Conservation (phyloP, 1,284 basidiomycete species). For the Rhodotorula sp. region DNA sequence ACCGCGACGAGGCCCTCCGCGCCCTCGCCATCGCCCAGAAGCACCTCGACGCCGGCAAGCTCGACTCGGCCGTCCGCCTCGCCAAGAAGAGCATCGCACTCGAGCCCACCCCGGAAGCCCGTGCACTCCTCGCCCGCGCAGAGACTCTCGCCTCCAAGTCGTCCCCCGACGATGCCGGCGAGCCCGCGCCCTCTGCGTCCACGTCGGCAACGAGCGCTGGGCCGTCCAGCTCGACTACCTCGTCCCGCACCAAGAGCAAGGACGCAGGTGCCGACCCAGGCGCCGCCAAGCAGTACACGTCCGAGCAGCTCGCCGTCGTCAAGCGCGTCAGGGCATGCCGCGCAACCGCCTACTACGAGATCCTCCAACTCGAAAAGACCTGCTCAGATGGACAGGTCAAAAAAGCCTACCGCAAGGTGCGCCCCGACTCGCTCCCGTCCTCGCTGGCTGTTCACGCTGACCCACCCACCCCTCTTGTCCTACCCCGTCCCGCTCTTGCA, state of each 20-base stretch:
- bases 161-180: neutral
- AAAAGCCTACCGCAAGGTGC: slow-evolving; percentile 94
- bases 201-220: slow-evolving; percentile 7
- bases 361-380: slow-evolving; percentile 77
- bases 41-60: slow-evolving; percentile 18
- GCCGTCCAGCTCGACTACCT: slow-evolving; percentile 8
- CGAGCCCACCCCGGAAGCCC: slow-evolving; percentile 77
- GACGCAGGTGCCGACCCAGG: neutral
- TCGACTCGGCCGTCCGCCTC: slow-evolving; percentile 72
- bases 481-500: neutral
- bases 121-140: slow-evolving; percentile 53
- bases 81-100: slow-evolving; percentile 84
- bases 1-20: slow-evolving; percentile 26
- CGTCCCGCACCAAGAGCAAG: neutral
- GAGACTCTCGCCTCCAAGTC: slow-evolving; percentile 1
- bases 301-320: slow-evolving; percentile 81
- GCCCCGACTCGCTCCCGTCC: slow-evolving; percentile 35
- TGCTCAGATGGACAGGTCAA: slow-evolving; percentile 91
- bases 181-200: slow-evolving; percentile 6
- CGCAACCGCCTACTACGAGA: slow-evolving; percentile 90
- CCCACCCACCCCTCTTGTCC: neutral
- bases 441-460: neutral
- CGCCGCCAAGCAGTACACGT: slow-evolving; percentile 62
- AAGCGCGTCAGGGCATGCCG: slow-evolving; percentile 83
- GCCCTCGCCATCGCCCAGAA: slow-evolving; percentile 33